phyloP scores from a whole-genome alignment of 2,329 filamentous ascomycete genomes.

The Fusarium multiceps region DNA sequence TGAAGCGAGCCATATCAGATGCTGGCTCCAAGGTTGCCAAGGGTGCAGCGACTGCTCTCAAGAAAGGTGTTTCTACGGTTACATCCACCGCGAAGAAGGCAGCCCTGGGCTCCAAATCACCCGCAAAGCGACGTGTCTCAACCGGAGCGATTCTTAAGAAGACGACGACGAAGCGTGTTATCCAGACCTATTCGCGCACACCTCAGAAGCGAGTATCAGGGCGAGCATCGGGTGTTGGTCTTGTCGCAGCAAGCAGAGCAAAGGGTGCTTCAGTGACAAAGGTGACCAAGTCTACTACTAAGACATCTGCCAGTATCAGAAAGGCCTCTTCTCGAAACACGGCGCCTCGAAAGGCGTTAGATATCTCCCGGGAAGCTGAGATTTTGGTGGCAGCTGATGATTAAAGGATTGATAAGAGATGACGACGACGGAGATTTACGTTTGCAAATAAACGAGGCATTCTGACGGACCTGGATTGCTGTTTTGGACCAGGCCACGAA shows the following conservation, averaged over 20 bases:
- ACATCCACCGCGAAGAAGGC: conserved; percentile 47
- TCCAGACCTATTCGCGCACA: conserved; percentile 46
- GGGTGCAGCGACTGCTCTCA: conserved; percentile 52
- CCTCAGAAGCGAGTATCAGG: conserved; percentile 40
- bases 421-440: conserved; percentile 17
- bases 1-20: conserved; percentile 51
- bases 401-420: conserved; percentile 15
- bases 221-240: conserved; percentile 37
- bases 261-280: conserved; percentile 27
- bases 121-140: conserved; percentile 43
- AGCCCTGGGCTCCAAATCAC: conserved; percentile 40
- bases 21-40: conserved; percentile 53
- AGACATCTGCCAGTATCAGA: conserved; percentile 25
- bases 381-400: conserved; percentile 39
- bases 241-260: conserved; percentile 26
- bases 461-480: conserved; percentile 21
- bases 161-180: conserved; percentile 45
- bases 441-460: conserved; percentile 33
- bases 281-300: conserved; percentile 30
- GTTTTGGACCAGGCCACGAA: conserved; percentile 11
- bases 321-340: conserved; percentile 20
- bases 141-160: conserved; percentile 47
- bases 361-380: conserved; percentile 35
- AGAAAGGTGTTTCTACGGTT: conserved; percentile 52
- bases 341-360: conserved; percentile 38